Conservation (phyloP, 2,329 filamentous ascomycete species). For the Trichoderma afroharzianum region DNA sequence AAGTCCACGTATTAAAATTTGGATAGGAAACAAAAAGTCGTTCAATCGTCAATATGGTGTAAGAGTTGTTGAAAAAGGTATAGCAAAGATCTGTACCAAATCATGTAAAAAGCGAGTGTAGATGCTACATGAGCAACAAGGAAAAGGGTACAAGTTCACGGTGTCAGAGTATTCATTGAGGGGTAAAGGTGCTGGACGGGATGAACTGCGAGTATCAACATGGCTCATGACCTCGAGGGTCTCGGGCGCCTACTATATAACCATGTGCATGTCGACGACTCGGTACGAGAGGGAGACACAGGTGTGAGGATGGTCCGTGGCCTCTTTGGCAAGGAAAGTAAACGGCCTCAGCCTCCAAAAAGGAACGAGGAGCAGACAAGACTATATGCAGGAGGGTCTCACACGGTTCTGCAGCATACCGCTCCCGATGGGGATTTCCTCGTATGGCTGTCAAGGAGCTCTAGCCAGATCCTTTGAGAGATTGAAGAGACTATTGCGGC, state of each 20-base stretch:
- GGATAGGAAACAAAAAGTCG: neutral
- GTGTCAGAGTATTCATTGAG: neutral
- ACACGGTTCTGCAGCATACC: conserved; percentile 32
- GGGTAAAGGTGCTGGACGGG: neutral
- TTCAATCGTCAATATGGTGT: neutral
- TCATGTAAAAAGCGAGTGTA: neutral
- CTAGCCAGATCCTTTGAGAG: neutral
- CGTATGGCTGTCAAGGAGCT: conserved; percentile 28
- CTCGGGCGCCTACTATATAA: conserved; percentile 1
- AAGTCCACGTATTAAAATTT: neutral
- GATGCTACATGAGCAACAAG: neutral
- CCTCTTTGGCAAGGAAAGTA: neutral
- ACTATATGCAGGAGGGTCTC: conserved; percentile 19
- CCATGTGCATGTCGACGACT: neutral
- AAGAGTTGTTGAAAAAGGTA: neutral
- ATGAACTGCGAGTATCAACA: neutral
- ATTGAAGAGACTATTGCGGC: neutral
- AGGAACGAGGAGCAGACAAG: neutral
- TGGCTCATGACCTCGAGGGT: neutral
- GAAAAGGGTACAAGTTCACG: neutral
- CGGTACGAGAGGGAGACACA: conserved; percentile 1
- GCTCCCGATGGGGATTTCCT: conserved; percentile 35
- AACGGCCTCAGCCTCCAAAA: neutral
- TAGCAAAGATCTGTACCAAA: neutral
- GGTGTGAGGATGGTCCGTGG: neutral